Evolutionary conservation across 352 stramenopile genomes (phyloP), one percentile per base, ranked within the genome.

Genomic region (Pythium aphanidermatum): DNA sequence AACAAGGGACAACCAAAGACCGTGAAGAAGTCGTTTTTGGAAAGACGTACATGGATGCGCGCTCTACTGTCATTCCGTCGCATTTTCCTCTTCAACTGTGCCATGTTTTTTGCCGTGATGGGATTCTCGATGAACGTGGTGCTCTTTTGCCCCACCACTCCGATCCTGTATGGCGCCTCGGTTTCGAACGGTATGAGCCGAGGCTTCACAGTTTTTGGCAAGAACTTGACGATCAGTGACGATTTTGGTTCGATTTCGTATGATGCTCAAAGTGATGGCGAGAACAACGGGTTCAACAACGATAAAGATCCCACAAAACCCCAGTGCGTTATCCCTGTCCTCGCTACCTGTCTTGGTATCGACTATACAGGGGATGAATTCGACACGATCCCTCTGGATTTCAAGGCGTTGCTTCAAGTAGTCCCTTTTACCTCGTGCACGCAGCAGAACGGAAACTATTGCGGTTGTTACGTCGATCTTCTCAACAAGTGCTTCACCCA

Each of bases 1-100:
- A 83, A 86, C 46, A 92, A 92, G 47, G 80, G 80, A 6, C 57
- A 66, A 13, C 75, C 77, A 4, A 89, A 92, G 54, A 63, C 69
- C n/a, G 78, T 85, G 27, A 86, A 86, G 58, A 92, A 92, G 53
- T 83, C 70, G 17, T 92, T 82, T 50, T 49, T 76, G n/a, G 80
- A 92, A 51, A 86, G 77, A 29, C 74, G 76, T 9, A 81, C 73
- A 37, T 92, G 80, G 80, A 24, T 85, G 11, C 74, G 80, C 13
- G 80, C 80, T 9, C 26, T 92, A 12, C 46, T 80, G n/a, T 85
- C 76, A 4, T 92, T 89, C 55, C 75, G 74, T 4, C 80, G 74
- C 44, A 87, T 92, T 38, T 89, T 92, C 46, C 60, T 79, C 23
- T 88, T 79, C 51, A 89, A 92, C 48, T 83, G 69, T 26, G 67